A percentile compares a stretch with the other conserved stretches of the same genome.
Evolutionary conservation across 495 filamentous ascomycete genomes (phyloP).

Genomic region (Jackrogersella minutella): DNA sequence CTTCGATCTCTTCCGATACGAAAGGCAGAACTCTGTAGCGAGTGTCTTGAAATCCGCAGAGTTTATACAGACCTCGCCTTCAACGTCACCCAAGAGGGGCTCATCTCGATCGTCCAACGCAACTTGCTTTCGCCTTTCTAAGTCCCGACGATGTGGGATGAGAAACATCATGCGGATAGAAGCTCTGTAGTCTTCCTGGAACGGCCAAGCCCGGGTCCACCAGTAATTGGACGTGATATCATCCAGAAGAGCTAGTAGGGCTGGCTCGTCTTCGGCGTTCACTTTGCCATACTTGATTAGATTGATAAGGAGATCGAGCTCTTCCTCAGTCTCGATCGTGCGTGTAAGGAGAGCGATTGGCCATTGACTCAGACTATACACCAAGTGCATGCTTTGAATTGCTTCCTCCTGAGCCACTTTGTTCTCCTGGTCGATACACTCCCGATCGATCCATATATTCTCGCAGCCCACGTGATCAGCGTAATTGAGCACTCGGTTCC

Average conservation of each 20-base stretch:
- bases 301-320: constrained; percentile 39
- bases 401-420: constrained; percentile 43
- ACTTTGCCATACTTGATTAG: constrained; percentile 34
- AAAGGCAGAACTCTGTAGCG: constrained; percentile 43
- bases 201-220: constrained; percentile 48
- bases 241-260: constrained; percentile 35
- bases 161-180: constrained; percentile 43
- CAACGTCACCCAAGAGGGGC: constrained; percentile 36
- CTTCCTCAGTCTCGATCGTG: constrained; percentile 31
- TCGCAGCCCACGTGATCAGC: constrained; percentile 38
- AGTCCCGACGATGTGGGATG: constrained; percentile 35
- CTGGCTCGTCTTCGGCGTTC: constrained; percentile 31
- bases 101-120: constrained; percentile 6
- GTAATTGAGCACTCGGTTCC: constrained; percentile 38
- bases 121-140: constrained; percentile 37
- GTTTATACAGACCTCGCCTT: constrained; percentile 46
- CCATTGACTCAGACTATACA: constrained; percentile 45
- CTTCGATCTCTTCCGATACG: constrained; percentile 30
- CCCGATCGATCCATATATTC: constrained; percentile 54
- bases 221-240: constrained; percentile 43
- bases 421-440: constrained; percentile 52
- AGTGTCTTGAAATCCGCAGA: constrained; percentile 38
- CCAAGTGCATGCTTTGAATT: constrained; percentile 54
- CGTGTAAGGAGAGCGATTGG: constrained; percentile 46
- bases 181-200: constrained; percentile 47